These are phyloP conservation scores for Globisporangium parvum DNA, from an alignment of 352 stramenopile genomes.

Conservation along the genomic window DNA sequence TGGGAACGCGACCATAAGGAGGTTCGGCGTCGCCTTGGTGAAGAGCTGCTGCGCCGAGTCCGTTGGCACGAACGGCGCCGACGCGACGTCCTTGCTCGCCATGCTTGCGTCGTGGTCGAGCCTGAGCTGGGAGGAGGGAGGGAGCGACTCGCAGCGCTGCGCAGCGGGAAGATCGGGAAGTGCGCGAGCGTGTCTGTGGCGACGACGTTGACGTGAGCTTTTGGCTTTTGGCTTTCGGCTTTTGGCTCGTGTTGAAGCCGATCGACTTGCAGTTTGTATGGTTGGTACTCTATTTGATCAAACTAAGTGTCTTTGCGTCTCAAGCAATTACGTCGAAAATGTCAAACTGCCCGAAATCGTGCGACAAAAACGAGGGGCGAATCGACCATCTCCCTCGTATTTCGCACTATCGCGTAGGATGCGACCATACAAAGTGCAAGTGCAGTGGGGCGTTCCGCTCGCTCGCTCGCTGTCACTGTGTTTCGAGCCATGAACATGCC, in stretches of 20 bases:
- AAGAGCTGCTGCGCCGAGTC: slow-evolving; percentile 14
- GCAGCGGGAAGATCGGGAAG: no score
- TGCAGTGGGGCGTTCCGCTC: neutral
- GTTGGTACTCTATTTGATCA: no score
- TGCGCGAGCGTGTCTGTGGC: no score
- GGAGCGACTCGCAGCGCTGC: no score
- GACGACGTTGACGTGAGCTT: no score
- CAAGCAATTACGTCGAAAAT: neutral
- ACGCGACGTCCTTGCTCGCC: neutral
- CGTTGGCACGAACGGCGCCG: neutral
- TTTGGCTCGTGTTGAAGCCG: no score
- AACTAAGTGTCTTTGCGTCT: no score
- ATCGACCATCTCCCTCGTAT: neutral
- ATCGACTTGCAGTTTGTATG: no score
- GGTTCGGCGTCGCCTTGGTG: slow-evolving; percentile 11
- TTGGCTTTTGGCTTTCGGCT: no score
- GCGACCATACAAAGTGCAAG: neutral
- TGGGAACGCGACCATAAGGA: slow-evolving; percentile 17
- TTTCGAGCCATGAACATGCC: slow-evolving; percentile 16
- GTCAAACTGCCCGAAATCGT: neutral
- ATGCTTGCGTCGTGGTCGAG: no score
- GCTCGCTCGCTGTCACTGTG: slow-evolving; percentile 1
- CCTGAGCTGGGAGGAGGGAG: no score
- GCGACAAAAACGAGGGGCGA: neutral
- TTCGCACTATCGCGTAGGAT: neutral